These are phyloP conservation scores for Neurospora sp. DNA, from an alignment of 2,329 filamentous ascomycete species.

Conservation along the genomic window DNA sequence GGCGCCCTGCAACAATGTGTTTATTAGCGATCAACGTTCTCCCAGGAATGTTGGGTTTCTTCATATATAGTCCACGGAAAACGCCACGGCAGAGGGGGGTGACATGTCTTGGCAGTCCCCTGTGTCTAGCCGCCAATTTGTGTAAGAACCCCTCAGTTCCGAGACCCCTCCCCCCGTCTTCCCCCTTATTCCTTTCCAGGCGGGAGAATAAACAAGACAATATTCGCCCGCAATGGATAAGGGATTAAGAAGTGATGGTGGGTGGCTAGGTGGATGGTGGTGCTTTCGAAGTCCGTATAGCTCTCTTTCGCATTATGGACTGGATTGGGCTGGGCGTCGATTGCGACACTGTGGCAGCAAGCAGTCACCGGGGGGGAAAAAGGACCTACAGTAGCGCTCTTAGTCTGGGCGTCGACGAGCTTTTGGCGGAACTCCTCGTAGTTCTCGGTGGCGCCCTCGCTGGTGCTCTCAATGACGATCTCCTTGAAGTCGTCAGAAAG, in stretches of 20 bases:
- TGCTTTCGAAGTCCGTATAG: not conserved
- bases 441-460: slow-evolving; percentile 44
- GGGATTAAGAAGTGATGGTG: not conserved
- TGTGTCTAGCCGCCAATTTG: not conserved
- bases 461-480: slow-evolving; percentile 71
- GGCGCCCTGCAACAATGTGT: slow-evolving; percentile 34
- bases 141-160: not conserved
- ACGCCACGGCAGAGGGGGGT: not conserved
- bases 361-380: not conserved
- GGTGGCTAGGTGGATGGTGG: not conserved
- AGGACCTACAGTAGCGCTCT: slow-evolving; percentile 53
- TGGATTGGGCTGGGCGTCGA: not conserved
- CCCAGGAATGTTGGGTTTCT: not conserved
- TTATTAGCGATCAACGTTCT: not conserved
- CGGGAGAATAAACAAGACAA: not conserved
- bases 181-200: not conserved
- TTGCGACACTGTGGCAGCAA: not conserved
- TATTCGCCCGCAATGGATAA: not conserved
- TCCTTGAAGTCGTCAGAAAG: slow-evolving; percentile 74
- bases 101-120: not conserved
- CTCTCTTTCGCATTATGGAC: not conserved
- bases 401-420: slow-evolving; percentile 63
- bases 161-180: not conserved
- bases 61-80: not conserved
- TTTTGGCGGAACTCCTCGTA: slow-evolving; percentile 68